A percentile compares a stretch with the other conserved stretches of the same genome.
phyloP scores from a whole-genome alignment of 306 rosid genomes.

The Delonix regia region DNA sequence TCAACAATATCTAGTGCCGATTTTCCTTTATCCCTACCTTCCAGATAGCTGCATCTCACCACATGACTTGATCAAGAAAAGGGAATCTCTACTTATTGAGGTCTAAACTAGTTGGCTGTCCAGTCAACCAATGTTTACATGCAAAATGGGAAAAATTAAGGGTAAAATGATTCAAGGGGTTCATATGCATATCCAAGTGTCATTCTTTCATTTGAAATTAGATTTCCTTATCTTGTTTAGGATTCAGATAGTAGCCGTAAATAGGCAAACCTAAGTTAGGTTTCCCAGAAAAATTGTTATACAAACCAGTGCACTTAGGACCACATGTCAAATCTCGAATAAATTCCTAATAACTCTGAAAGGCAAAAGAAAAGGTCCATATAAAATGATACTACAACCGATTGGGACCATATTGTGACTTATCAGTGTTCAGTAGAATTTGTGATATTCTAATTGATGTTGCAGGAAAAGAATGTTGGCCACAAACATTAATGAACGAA shows the following conservation, averaged over 20 bases:
- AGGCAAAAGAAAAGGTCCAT: constrained; percentile 42
- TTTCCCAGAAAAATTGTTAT: constrained; percentile 19
- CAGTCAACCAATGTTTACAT: neutral
- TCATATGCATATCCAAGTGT: neutral
- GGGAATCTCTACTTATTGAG: constrained; percentile 7
- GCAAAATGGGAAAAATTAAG: neutral
- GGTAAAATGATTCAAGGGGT: neutral
- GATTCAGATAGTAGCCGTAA: neutral
- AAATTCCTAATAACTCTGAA: constrained; percentile 39
- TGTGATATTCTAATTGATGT: constrained; percentile 43
- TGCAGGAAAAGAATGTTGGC: constrained; percentile 46
- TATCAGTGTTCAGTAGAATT: constrained; percentile 33
- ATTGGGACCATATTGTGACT: constrained; percentile 51
- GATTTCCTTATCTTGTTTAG: neutral
- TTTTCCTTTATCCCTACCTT: constrained; percentile 29
- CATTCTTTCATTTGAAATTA: constrained; percentile 1
- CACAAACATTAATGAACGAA: constrained; percentile 39
- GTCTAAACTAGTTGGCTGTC: constrained; percentile 16
- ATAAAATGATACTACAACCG: constrained; percentile 45
- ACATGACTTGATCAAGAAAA: neutral
- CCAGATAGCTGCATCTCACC: constrained; percentile 25
- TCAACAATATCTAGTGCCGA: constrained; percentile 10
- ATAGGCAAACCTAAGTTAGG: neutral
- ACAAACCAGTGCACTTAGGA: constrained; percentile 32
- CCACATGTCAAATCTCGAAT: constrained; percentile 49